Percentiles rank a stretch among this genome's conserved stretches.
phyloP scores from a whole-genome alignment of 805 yeast genomes.

The Metschnikowia drakensbergensis region DNA sequence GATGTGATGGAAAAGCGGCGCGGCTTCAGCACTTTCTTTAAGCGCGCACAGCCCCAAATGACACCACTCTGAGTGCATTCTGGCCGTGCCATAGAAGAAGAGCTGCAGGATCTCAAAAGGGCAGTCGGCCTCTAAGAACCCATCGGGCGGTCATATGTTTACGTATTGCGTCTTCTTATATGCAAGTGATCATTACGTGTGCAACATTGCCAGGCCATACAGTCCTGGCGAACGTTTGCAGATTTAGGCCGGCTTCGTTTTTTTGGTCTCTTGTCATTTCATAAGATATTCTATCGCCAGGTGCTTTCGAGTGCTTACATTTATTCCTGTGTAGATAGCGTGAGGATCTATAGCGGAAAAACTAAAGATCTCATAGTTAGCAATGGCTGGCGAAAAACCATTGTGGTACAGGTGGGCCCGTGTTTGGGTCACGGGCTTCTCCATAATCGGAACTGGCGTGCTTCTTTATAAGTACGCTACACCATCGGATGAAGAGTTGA shows the following conservation, averaged over 20 bases:
- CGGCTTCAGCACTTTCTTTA: background rate
- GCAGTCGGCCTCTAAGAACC: too few species aligned
- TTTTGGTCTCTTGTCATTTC: too few species aligned
- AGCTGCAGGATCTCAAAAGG: too few species aligned
- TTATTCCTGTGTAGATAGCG: slow-evolving; percentile 1
- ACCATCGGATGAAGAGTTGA: slow-evolving; percentile 80
- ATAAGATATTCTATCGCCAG: too few species aligned
- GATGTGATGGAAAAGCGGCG: background rate
- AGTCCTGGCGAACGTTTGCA: too few species aligned
- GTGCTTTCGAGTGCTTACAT: background rate
- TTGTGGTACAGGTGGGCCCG: slow-evolving; percentile 59
- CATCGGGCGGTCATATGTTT: too few species aligned
- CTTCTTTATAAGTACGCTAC: slow-evolving; percentile 67
- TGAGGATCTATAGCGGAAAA: background rate
- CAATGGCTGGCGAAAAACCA: slow-evolving; percentile 4
- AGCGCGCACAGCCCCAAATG: slow-evolving; percentile 1
- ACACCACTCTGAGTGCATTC: background rate
- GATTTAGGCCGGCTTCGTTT: too few species aligned
- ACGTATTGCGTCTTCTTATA: too few species aligned
- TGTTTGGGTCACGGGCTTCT: slow-evolving; percentile 57
- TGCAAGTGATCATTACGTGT: too few species aligned
- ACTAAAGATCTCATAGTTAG: background rate
- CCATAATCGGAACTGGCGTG: slow-evolving; percentile 70
- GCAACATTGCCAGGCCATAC: too few species aligned
- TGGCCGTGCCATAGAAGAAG: too few species aligned